Evolutionary conservation across 202 grass and related monocot species (phyloP), one percentile per base, ranked within the genome.

Genomic region (Panicum virgatum): DNA sequence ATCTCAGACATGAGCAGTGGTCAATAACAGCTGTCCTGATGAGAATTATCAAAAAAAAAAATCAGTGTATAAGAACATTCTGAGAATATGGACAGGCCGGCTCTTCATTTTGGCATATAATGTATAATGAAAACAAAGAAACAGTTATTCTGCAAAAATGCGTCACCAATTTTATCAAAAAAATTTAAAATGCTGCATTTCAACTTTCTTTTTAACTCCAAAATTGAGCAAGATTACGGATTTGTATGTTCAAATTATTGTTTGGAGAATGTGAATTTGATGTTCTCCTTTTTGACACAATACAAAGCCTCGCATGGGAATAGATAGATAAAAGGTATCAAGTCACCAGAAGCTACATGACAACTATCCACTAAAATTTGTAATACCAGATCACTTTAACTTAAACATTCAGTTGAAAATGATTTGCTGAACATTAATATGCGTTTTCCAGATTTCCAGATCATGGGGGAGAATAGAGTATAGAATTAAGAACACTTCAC

Each of bases 1-100:
- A 58, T 59, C 73, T 65, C 27, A 75, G 29, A 71, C 15, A 84
- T 71, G 18, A 80, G 25, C 74, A 53, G 73, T 83, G 43, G 19
- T 45, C 44, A 23, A 74, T 72, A 73, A 26, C 18, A 48, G 62
- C 40, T 9, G 47, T 47, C 47, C 27, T 53, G 47, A 52, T 72
- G 43, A 23, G 15, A 51, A 72, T 20, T 34, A 30, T 32, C 44
- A n/a, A n/a, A n/a, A n/a, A n/a, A n/a, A n/a, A n/a, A n/a, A n/a
- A n/a, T 12, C 0, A 12, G 8, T 30, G 43, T 30, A 27, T 14
- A 34, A 34, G 29, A n/a, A 16, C 46, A 51, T 51, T 50, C 45
- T 50, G 20, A 67, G 64, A 67, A 67, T 23, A 67, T 36, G 15
- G 30, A 63, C 36, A 63, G 16, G 36, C 7, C 13, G 37, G 29